These are phyloP conservation scores for Turritis glabra DNA, from an alignment of 345 rosid genomes.

Conservation along the genomic window DNA sequence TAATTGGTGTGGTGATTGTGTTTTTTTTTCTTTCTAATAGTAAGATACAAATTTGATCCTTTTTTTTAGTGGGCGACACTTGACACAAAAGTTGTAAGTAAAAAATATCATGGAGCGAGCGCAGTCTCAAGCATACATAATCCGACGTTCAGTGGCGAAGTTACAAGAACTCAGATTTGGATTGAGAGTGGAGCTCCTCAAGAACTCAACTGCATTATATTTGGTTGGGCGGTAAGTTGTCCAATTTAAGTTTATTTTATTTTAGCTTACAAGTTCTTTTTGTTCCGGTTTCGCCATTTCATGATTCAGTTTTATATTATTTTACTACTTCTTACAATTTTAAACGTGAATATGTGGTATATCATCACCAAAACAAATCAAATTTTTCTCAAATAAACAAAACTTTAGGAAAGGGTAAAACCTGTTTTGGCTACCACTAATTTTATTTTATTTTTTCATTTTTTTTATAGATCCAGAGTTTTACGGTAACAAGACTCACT, in stretches of 20 bases:
- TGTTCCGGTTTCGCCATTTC: no score
- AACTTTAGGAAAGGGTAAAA: no score
- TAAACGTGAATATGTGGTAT: neutral
- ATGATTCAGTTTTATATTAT: neutral
- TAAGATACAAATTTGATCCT: neutral
- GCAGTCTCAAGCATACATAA: neutral
- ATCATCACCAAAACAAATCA: no score
- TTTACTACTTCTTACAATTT: neutral
- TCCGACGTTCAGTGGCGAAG: neutral
- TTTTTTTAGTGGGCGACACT: slow-evolving; percentile 15
- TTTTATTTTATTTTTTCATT: neutral
- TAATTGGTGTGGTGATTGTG: neutral
- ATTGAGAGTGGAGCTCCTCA: neutral
- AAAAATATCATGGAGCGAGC: neutral
- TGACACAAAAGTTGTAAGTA: neutral
- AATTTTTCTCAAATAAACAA: no score
- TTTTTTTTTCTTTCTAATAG: neutral
- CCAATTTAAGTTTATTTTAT: neutral
- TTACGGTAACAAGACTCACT: neutral
- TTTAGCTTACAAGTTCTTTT: neutral
- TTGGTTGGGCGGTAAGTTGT: slow-evolving; percentile 21
- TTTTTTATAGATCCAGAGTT: slow-evolving; percentile 6
- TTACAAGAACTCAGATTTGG: neutral
- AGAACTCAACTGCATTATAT: slow-evolving; percentile 2
- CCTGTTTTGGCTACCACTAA: neutral